Percentiles rank a stretch among this genome's conserved stretches.
Conservation (phyloP, 2,329 filamentous ascomycete genomes). For the Fusarium sp. region DNA sequence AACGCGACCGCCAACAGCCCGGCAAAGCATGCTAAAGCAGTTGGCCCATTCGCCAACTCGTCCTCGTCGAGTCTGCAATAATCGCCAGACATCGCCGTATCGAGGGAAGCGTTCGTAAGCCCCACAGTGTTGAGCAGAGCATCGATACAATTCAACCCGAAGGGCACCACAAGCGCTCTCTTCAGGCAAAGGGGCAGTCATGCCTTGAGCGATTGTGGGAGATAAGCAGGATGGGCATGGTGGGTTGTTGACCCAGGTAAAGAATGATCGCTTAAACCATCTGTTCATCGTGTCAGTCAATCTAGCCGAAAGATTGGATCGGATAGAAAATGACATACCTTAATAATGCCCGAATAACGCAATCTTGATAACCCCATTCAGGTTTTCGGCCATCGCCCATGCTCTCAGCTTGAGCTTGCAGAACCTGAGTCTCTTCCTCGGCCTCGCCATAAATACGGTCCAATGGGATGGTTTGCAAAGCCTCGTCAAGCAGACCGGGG, state of each 20-base stretch:
- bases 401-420: constrained; percentile 88
- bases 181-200: constrained; percentile 86
- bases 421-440: constrained; percentile 90
- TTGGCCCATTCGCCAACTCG: constrained; percentile 97
- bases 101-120: constrained; percentile 90
- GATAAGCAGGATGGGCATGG: constrained; percentile 83
- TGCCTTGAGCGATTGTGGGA: constrained; percentile 84
- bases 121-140: constrained; percentile 79
- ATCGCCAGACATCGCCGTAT: constrained; percentile 93
- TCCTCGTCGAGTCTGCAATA: constrained; percentile 87
- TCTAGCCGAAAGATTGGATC: background rate
- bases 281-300: constrained; percentile 43
- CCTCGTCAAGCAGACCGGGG: constrained; percentile 92
- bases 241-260: constrained; percentile 97
- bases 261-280: constrained; percentile 97
- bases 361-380: constrained; percentile 98
- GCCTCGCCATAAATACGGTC: constrained; percentile 94
- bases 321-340: constrained; percentile 65
- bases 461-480: constrained; percentile 84
- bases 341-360: constrained; percentile 87
- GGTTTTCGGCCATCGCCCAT: constrained; percentile 83
- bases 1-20: constrained; percentile 88
- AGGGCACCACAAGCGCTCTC: constrained; percentile 89
- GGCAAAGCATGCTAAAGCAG: constrained; percentile 98
- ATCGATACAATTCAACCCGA: constrained; percentile 90